A percentile compares a stretch with the other conserved stretches of the same genome.
These are phyloP conservation scores for Xylaria sp. DNA, from an alignment of 2,329 filamentous ascomycete species.

Conservation along the genomic window DNA sequence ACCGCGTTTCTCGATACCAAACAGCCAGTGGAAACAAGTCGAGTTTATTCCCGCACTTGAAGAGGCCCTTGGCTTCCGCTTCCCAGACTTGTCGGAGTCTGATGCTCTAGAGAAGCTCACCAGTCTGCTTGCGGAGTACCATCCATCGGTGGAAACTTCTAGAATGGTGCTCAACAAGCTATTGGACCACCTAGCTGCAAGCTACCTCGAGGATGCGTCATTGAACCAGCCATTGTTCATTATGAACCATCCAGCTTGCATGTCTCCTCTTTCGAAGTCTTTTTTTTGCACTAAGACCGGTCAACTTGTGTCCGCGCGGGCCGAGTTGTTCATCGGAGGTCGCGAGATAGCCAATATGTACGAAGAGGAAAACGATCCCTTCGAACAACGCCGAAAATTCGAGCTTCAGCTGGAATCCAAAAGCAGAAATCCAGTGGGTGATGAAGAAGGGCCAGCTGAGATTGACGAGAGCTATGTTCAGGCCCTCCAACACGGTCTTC, in stretches of 20 bases:
- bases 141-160: conserved; percentile 72
- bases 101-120: conserved; percentile 70
- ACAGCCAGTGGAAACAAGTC: conserved; percentile 71
- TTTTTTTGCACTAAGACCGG: conserved; percentile 74
- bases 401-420: conserved; percentile 59
- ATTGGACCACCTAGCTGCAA: conserved; percentile 81
- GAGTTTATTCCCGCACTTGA: conserved; percentile 88
- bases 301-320: conserved; percentile 82
- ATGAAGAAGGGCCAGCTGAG: conserved; percentile 58
- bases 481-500: conserved; percentile 87
- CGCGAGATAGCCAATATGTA: conserved; percentile 95
- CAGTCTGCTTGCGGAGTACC: conserved; percentile 63
- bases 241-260: conserved; percentile 86
- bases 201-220: conserved; percentile 83
- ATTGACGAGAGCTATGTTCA: conserved; percentile 85
- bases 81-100: conserved; percentile 70
- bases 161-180: conserved; percentile 68
- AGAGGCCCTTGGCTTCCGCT: conserved; percentile 67
- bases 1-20: conserved; percentile 61
- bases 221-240: conserved; percentile 79
- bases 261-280: conserved; percentile 91
- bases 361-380: conserved; percentile 95
- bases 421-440: conserved; percentile 58
- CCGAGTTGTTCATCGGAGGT: conserved; percentile 83
- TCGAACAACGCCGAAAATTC: conserved; percentile 87